Base-by-base conservation (phyloP, 495 filamentous ascomycete genomes). In the Neurospora africana region DNA sequence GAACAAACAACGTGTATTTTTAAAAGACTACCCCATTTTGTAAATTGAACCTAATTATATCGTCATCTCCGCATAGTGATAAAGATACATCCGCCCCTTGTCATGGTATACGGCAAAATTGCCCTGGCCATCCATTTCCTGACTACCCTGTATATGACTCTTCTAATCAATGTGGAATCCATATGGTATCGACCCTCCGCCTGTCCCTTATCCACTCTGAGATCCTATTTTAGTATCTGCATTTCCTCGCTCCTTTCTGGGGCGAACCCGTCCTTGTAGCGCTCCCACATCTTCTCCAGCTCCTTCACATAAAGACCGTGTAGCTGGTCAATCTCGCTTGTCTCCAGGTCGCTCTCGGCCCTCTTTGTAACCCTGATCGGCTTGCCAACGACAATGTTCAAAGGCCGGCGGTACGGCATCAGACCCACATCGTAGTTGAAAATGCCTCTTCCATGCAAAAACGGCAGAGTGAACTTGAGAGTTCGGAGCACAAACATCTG, bases 381-480 rank as follows among this genome's bases (percentile, higher is more conserved):
- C 71, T 86, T 83, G 3, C 94, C 95, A 8, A 97, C 92, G 9
- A 99, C 94, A 40, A 97, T 87, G 77, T 98, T 95, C 47, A 99
- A 75, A 19, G 93, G 90, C 41, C 89, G 83, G 40, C 96, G 87
- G 81, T 98, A 98, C 8, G 95, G 95, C 92, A 98, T 92, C 70
- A 98, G 78, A 1, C 95, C 95, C 1, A 97, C 92, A 79, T 99
- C 95, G 74, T 99, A 98, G 77, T 99, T 99, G 81, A 98, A 98
- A 10, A 98, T 90, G 2, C 95, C 95, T 19, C 93, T 80, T 2
- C 94, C 94, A 81, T 97, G 94, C 72, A 98, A 89, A 37, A 97
- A 82, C 4, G 95, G 95, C 4, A 98, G 85, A 0, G 95, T 98
- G 76, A 97, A 99, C n/a, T 95, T 95, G 80, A 95, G 84, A 2